A percentile compares a stretch with the other conserved stretches of the same genome.
These are phyloP conservation scores for Gremmenia infestans DNA, from an alignment of 2,329 filamentous ascomycete genomes.

Conservation along the genomic window DNA sequence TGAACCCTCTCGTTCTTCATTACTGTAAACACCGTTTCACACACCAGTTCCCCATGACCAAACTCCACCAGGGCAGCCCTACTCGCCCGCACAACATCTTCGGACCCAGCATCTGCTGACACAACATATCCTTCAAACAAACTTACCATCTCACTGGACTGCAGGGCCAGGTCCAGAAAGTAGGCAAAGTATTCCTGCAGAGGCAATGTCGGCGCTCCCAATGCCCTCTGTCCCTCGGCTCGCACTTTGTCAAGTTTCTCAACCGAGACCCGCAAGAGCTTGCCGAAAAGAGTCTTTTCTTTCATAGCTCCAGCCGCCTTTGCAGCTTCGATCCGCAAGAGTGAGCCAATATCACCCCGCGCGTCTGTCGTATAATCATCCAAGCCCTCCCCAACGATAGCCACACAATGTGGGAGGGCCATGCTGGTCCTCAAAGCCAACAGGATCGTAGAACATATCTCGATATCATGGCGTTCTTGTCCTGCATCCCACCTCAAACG, in stretches of 20 bases:
- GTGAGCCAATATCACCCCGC: slow-evolving; percentile 83
- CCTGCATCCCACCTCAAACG: slow-evolving; percentile 47
- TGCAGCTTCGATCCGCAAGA: slow-evolving; percentile 76
- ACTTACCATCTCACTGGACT: slow-evolving; percentile 40
- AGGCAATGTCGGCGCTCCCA: neutral
- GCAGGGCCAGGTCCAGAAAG: neutral
- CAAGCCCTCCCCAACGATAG: slow-evolving; percentile 51
- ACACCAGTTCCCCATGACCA: slow-evolving; percentile 37
- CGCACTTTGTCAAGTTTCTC: slow-evolving; percentile 91
- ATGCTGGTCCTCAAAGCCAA: slow-evolving; percentile 46
- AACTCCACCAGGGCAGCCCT: slow-evolving; percentile 58
- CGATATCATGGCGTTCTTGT: slow-evolving; percentile 38
- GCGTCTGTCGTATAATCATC: slow-evolving; percentile 91
- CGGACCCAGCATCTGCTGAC: slow-evolving; percentile 73
- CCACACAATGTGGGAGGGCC: slow-evolving; percentile 1
- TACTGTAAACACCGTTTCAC: slow-evolving; percentile 48
- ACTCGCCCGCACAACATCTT: slow-evolving; percentile 66
- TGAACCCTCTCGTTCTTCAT: slow-evolving; percentile 62
- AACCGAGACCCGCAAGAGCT: slow-evolving; percentile 62
- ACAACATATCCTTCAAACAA: slow-evolving; percentile 65
- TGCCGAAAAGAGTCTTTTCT: slow-evolving; percentile 12
- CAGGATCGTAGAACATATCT: slow-evolving; percentile 51
- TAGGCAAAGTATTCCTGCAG: neutral
- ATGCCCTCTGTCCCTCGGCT: slow-evolving; percentile 53
- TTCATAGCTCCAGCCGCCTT: slow-evolving; percentile 51